Evolutionary conservation across 2,329 filamentous ascomycete species (phyloP).

Genomic region (Fusarium sp.): DNA sequence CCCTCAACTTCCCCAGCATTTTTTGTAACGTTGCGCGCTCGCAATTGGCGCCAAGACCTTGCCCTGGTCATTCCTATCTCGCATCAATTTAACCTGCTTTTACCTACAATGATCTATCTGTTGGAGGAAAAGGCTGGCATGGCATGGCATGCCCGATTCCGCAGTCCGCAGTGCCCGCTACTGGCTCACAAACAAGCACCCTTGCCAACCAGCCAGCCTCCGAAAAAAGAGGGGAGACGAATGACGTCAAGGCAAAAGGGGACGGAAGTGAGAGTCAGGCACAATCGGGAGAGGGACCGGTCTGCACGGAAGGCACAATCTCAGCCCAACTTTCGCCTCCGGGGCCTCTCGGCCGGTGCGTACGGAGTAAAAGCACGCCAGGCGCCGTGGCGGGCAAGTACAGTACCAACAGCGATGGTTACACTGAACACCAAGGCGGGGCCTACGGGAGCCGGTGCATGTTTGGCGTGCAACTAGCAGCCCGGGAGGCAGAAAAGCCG

Average conservation of each 20-base stretch:
- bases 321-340: constrained; percentile 25
- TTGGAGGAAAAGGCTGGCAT: not conserved
- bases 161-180: constrained; percentile 15
- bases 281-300: constrained; percentile 5
- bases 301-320: constrained; percentile 16
- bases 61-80: constrained; percentile 17
- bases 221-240: not conserved
- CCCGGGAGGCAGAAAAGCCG: constrained; percentile 40
- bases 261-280: not conserved
- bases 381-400: constrained; percentile 22
- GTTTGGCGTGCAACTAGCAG: constrained; percentile 36
- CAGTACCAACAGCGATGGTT: constrained; percentile 18
- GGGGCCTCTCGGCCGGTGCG: constrained; percentile 39
- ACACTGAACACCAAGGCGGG: constrained; percentile 21
- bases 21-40: not conserved
- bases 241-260: constrained; percentile 18
- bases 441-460: constrained; percentile 28
- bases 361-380: constrained; percentile 29
- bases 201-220: not conserved
- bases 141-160: constrained; percentile 12
- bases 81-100: constrained; percentile 2
- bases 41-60: constrained; percentile 17
- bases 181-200: constrained; percentile 9
- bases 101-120: constrained; percentile 2
- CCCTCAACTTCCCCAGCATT: constrained; percentile 26